These are phyloP conservation scores for Aristolochia fimbriata DNA, from an alignment of 164 flowering plant species.

Conservation along the genomic window DNA sequence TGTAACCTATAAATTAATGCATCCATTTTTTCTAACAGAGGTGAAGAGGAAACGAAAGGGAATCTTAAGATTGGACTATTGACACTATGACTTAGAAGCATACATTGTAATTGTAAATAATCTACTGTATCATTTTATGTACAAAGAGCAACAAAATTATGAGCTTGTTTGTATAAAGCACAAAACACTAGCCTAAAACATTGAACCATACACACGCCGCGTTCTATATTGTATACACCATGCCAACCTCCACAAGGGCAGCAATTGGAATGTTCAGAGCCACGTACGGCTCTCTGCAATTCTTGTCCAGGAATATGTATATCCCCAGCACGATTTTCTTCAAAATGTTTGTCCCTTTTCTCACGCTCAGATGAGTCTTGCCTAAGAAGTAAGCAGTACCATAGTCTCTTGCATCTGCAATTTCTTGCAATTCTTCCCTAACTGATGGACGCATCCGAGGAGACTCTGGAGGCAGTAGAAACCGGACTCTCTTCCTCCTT, in stretches of 20 bases:
- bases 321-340: constrained; percentile 31
- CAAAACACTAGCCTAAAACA: too few species aligned
- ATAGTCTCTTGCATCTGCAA: constrained; percentile 56
- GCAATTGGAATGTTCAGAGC: constrained; percentile 60
- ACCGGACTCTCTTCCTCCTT: constrained; percentile 40
- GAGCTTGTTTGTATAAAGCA: too few species aligned
- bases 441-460: constrained; percentile 28
- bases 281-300: constrained; percentile 44
- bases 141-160: too few species aligned
- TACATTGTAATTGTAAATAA: too few species aligned
- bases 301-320: constrained; percentile 46
- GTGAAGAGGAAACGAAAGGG: too few species aligned
- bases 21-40: too few species aligned
- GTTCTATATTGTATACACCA: constrained; percentile 30
- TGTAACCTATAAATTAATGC: too few species aligned
- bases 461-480: constrained; percentile 33
- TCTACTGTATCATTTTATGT: too few species aligned
- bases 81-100: too few species aligned
- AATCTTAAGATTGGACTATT: too few species aligned
- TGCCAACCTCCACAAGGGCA: constrained; percentile 67
- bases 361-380: constrained; percentile 35
- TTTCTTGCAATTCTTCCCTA: constrained; percentile 47
- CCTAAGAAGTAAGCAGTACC: constrained; percentile 63
- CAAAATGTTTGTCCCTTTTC: constrained; percentile 30
- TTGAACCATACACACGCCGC: too few species aligned